Conservation (phyloP, 768 basidiomycete species). For the Dendrothele bispora region DNA sequence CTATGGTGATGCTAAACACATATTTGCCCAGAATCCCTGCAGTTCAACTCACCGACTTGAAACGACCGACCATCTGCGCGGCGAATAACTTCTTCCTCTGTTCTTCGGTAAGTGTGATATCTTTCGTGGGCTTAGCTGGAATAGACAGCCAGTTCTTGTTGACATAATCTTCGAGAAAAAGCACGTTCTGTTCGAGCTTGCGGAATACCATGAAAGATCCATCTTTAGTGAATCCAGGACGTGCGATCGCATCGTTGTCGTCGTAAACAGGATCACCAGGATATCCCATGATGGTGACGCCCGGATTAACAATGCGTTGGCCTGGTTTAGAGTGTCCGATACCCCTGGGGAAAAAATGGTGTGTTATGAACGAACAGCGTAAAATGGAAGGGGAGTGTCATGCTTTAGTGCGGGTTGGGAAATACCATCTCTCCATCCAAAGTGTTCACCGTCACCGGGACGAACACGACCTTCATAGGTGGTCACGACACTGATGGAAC, state of each 20-base stretch:
- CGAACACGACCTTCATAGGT: conserved; percentile 15
- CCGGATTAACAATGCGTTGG: conserved; percentile 24
- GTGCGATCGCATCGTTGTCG: conserved; percentile 6
- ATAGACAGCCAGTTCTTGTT: conserved; percentile 1
- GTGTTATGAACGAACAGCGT: conserved; percentile 2
- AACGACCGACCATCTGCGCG: conserved; percentile 31
- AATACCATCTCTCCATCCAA: conserved; percentile 32
- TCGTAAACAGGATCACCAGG: conserved; percentile 26
- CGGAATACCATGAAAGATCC: conserved; percentile 35
- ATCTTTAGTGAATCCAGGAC: conserved; percentile 32
- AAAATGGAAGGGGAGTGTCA: background rate
- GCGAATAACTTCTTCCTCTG: conserved; percentile 23
- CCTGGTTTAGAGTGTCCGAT: conserved; percentile 17
- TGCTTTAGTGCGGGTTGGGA: conserved; percentile 27
- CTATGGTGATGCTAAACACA: conserved; percentile 8
- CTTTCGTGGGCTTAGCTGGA: background rate
- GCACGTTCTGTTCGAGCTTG: conserved; percentile 31
- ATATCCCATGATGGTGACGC: conserved; percentile 34
- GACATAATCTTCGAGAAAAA: conserved; percentile 22
- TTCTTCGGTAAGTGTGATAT: conserved; percentile 9
- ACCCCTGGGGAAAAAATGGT: conserved; percentile 9
- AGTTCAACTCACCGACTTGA: conserved; percentile 17
- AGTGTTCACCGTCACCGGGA: conserved; percentile 24
- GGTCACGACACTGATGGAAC: conserved; percentile 12
- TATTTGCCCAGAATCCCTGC: background rate